These are phyloP conservation scores for Sordariomycetes sp. DNA, from an alignment of 2,329 filamentous ascomycete genomes.

Conservation along the genomic window DNA sequence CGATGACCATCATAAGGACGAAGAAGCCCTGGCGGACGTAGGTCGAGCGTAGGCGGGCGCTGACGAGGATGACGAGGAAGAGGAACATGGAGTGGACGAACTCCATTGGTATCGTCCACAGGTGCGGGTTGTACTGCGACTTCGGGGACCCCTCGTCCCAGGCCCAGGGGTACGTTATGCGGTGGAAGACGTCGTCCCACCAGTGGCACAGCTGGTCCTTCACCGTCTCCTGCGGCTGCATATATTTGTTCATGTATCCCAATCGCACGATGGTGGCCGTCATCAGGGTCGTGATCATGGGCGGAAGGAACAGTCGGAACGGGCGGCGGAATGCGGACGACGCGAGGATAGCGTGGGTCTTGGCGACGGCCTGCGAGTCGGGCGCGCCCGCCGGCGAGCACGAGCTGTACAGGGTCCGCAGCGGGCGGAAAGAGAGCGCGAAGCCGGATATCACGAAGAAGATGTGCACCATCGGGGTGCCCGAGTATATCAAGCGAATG, in stretches of 20 bases:
- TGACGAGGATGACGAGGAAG: conserved; percentile 40
- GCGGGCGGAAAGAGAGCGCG: conserved; percentile 42
- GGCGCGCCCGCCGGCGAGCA: conserved; percentile 36
- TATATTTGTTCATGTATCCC: conserved; percentile 39
- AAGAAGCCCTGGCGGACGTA: conserved; percentile 30
- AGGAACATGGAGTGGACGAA: conserved; percentile 47
- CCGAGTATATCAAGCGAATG: conserved; percentile 41
- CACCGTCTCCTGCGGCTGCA: conserved; percentile 22
- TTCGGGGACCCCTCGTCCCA: conserved; percentile 10
- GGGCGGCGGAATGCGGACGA: conserved; percentile 41
- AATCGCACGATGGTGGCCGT: conserved; percentile 31
- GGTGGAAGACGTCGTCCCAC: conserved; percentile 18
- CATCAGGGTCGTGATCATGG: conserved; percentile 36
- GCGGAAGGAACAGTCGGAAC: conserved; percentile 40
- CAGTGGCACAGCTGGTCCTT: conserved; percentile 33
- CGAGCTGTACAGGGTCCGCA: conserved; percentile 32
- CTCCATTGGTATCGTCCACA: conserved; percentile 55
- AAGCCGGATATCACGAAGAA: conserved; percentile 56
- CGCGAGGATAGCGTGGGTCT: conserved; percentile 32
- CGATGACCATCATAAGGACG: conserved; percentile 28
- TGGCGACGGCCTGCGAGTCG: conserved; percentile 27
- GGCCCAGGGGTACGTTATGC: conserved; percentile 13
- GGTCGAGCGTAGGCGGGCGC: conserved; percentile 31
- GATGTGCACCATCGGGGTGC: conserved; percentile 45
- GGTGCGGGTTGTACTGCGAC: conserved; percentile 40